Conservation (phyloP, 2,329 filamentous ascomycete genomes). For the Metarhizium rileyi region DNA sequence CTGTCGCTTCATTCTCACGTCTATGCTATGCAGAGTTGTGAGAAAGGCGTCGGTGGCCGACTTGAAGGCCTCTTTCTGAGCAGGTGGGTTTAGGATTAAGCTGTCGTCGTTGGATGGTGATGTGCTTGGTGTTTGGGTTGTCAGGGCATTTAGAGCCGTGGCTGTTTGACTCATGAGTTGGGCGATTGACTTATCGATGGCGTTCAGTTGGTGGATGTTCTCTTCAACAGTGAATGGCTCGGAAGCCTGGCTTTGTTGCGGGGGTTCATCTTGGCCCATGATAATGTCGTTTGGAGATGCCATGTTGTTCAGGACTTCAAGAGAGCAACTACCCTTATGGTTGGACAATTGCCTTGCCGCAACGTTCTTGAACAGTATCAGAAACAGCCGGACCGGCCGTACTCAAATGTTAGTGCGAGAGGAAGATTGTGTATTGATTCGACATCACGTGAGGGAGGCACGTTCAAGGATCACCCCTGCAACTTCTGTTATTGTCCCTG, state of each 20-base stretch:
- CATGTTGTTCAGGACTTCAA: constrained; percentile 19
- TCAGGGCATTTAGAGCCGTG: constrained; percentile 34
- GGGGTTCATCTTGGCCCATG: constrained; percentile 17
- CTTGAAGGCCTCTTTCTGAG: constrained; percentile 48
- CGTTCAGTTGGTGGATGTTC: constrained; percentile 69
- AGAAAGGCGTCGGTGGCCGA: constrained; percentile 58
- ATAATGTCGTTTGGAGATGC: constrained; percentile 20
- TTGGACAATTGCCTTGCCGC: too few species aligned
- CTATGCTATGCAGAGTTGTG: constrained; percentile 60
- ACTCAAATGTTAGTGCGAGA: too few species aligned
- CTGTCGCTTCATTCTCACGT: constrained; percentile 56
- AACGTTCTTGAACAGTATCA: too few species aligned
- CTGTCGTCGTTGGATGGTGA: constrained; percentile 8
- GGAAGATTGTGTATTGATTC: too few species aligned
- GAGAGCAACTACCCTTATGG: too few species aligned
- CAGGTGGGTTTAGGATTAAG: constrained; percentile 29
- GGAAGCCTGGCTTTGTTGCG: constrained; percentile 19
- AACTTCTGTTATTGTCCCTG: too few species aligned
- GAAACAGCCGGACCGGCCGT: too few species aligned
- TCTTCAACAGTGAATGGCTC: constrained; percentile 62
- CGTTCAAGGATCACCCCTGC: too few species aligned
- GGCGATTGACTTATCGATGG: constrained; percentile 56
- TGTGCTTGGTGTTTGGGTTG: constrained; percentile 19
- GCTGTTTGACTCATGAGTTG: constrained; percentile 34
- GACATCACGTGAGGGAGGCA: too few species aligned